A percentile compares a stretch with the other conserved stretches of the same genome.
Conservation (phyloP, 2,329 filamentous ascomycete genomes). For the Aspergillus awamori region DNA sequence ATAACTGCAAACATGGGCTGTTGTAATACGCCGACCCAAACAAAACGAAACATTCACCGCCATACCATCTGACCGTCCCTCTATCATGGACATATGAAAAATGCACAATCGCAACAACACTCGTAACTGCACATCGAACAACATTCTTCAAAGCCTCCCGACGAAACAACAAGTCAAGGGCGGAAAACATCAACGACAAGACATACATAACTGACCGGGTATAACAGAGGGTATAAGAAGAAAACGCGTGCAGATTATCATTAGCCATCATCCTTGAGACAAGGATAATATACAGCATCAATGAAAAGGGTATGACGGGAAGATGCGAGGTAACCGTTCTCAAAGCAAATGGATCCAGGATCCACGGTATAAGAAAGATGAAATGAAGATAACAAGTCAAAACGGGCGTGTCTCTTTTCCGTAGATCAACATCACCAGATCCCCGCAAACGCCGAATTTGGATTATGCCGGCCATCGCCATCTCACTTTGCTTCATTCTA, state of each 20-base stretch:
- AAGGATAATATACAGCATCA: slow-evolving; percentile 22
- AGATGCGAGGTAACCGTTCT: not conserved
- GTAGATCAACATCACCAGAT: slow-evolving; percentile 1
- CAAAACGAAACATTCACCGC: slow-evolving; percentile 10
- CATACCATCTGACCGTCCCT: slow-evolving; percentile 23
- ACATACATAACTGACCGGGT: slow-evolving; percentile 28
- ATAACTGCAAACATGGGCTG: slow-evolving; percentile 1
- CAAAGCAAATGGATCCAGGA: not conserved
- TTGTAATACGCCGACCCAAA: slow-evolving; percentile 10
- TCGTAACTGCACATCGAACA: slow-evolving; percentile 15
- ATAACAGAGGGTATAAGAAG: slow-evolving; percentile 43
- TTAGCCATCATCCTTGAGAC: slow-evolving; percentile 27
- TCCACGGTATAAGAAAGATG: not conserved
- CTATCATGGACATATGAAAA: slow-evolving; percentile 25
- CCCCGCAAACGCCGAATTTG: slow-evolving; percentile 28
- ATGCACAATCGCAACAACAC: slow-evolving; percentile 22
- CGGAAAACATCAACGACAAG: slow-evolving; percentile 18
- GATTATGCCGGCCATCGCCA: slow-evolving; percentile 27
- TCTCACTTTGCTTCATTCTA: slow-evolving; percentile 19
- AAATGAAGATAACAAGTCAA: not conserved
- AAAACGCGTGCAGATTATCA: slow-evolving; percentile 35
- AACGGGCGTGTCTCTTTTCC: slow-evolving; percentile 2
- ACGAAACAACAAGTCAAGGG: slow-evolving; percentile 16
- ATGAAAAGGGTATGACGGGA: slow-evolving; percentile 15
- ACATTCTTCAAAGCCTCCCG: slow-evolving; percentile 8